phyloP scores from a whole-genome alignment of 2,329 filamentous ascomycete genomes.

The Talaromyces sp. region DNA sequence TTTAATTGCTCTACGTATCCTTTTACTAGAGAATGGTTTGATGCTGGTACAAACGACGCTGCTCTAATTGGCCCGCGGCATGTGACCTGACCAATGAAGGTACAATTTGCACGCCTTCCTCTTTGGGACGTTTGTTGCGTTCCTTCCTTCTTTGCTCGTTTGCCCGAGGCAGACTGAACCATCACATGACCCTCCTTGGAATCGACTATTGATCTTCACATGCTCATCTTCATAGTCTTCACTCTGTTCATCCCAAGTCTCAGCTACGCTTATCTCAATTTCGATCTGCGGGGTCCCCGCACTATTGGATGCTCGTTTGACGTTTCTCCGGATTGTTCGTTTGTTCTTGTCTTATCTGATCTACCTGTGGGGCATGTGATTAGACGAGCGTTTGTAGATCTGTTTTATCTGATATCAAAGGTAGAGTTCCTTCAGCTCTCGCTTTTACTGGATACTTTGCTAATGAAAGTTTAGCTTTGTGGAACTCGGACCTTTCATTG shows the following conservation, averaged over 20 bases:
- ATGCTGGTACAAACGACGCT: background rate
- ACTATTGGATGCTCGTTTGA: background rate
- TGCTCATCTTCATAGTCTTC: background rate
- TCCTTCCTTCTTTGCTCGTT: background rate
- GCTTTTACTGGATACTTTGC: background rate
- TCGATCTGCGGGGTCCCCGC: background rate
- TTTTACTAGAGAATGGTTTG: background rate
- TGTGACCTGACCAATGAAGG: background rate
- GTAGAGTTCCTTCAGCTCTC: background rate
- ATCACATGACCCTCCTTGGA: background rate
- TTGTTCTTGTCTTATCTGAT: background rate
- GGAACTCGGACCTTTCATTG: accelerated
- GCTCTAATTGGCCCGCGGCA: background rate
- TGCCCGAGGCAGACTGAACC: background rate
- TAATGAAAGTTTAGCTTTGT: background rate
- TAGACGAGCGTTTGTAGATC: background rate
- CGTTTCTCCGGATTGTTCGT: background rate
- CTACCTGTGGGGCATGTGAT: background rate
- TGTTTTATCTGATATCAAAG: background rate
- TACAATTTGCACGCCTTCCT: background rate
- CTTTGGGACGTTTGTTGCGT: background rate
- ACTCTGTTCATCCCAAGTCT: background rate
- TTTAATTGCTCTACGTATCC: background rate
- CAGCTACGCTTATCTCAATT: background rate
- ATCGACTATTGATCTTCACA: background rate